Percentiles rank a stretch among this genome's conserved stretches.
Conservation (phyloP, 106 monocot species). For the Acorus gramineus region DNA sequence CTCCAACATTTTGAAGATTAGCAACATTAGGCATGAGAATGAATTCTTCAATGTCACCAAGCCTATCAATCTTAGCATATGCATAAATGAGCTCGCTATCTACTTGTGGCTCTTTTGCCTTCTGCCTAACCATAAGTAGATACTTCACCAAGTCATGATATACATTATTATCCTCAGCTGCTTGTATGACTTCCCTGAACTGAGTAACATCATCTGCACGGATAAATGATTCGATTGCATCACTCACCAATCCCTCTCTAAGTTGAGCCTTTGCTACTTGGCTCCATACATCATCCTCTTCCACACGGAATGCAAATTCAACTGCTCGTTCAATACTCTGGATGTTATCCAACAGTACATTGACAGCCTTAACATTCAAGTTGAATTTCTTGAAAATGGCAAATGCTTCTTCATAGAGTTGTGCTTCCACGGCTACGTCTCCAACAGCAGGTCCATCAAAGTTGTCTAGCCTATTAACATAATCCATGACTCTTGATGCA, state of each 20-base stretch:
- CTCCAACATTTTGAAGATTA: conserved; percentile 95
- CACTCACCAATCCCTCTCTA: conserved; percentile 85
- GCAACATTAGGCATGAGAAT: conserved; percentile 99
- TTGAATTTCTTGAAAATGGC: conserved; percentile 98
- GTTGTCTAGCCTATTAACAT: conserved; percentile 90
- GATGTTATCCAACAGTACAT: conserved; percentile 86
- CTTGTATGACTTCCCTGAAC: conserved; percentile 82
- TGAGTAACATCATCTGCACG: conserved; percentile 93
- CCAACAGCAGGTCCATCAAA: conserved; percentile 99
- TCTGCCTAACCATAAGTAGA: conserved; percentile 92
- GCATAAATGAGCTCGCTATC: conserved; percentile 95
- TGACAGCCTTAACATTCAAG: conserved; percentile 89
- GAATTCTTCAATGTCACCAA: conserved; percentile 92
- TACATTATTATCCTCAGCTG: conserved; percentile 78
- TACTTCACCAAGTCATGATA: conserved; percentile 92
- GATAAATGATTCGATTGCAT: conserved; percentile 97
- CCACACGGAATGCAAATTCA: conserved; percentile 94
- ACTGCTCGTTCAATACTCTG: conserved; percentile 85
- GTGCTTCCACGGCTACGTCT: conserved; percentile 94
- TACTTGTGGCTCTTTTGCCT: conserved; percentile 81
- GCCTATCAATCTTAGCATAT: conserved; percentile 91
- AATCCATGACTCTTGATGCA: conserved; percentile 96
- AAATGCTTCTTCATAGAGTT: conserved; percentile 93
- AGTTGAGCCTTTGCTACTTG: conserved; percentile 95
- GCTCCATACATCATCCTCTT: conserved; percentile 98